Conservation (phyloP, 805 yeast species). For the Brettanomyces naardenensis region DNA sequence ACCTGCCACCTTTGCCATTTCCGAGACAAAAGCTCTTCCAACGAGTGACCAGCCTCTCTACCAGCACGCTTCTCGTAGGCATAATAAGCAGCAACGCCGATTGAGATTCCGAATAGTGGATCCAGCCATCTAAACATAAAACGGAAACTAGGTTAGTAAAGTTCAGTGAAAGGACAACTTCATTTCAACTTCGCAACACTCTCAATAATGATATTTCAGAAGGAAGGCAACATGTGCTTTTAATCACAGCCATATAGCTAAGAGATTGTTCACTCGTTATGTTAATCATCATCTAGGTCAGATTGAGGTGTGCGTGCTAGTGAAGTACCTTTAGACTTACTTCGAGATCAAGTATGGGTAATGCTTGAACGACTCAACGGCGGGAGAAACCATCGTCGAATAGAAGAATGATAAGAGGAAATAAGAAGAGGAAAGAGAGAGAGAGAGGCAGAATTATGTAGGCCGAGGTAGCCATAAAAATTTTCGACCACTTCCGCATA, state of each 20-base stretch:
- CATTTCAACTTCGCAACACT: too few relatives aligned
- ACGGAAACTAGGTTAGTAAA: too few relatives aligned
- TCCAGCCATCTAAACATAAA: conserved; percentile 41
- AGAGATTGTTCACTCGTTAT: conserved; percentile 15
- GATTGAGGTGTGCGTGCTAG: not conserved
- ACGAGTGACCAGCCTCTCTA: conserved; percentile 50
- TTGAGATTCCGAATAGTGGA: conserved; percentile 53
- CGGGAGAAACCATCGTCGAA: conserved; percentile 21
- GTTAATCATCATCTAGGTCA: conserved; percentile 11
- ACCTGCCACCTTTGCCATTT: conserved; percentile 6
- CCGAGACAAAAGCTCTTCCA: conserved; percentile 38
- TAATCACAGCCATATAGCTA: conserved; percentile 8
- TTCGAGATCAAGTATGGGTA: conserved; percentile 39
- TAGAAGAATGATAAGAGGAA: conserved; percentile 6
- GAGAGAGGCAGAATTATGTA: too few relatives aligned
- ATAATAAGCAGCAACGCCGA: conserved; percentile 59
- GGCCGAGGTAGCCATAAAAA: conserved; percentile 3
- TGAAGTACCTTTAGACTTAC: conserved; percentile 17
- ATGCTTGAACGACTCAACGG: conserved; percentile 14
- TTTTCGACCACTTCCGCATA: too few relatives aligned
- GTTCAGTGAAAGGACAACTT: too few relatives aligned
- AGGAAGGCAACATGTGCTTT: conserved; percentile 10
- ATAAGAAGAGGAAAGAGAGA: not conserved
- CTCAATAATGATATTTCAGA: conserved; percentile 5
- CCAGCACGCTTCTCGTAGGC: conserved; percentile 52